Conservation (phyloP, 805 yeast genomes). For the Saturnispora mendoncae region DNA sequence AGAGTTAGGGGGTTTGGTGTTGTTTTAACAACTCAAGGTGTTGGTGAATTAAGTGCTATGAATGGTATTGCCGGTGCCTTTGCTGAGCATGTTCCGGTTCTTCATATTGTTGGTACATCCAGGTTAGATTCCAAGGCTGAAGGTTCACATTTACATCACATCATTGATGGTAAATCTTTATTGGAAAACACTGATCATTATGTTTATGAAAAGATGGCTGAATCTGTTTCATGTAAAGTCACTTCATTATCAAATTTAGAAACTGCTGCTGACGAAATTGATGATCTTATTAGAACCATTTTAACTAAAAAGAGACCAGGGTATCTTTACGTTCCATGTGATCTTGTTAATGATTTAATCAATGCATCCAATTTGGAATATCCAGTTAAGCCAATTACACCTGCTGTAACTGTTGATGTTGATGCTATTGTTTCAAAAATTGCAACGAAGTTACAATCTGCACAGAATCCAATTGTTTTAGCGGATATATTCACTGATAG, state of each 20-base stretch:
- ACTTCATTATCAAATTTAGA: conserved; percentile 39
- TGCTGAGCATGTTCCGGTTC: conserved; percentile 70
- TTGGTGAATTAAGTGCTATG: conserved; percentile 79
- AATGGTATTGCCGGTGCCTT: conserved; percentile 78
- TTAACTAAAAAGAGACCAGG: conserved; percentile 66
- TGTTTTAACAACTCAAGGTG: conserved; percentile 70
- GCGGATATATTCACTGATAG: conserved; percentile 68
- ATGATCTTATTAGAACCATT: conserved; percentile 50
- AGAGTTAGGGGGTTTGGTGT: conserved; percentile 56
- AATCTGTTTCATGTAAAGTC: conserved; percentile 45
- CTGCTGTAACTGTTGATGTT: conserved; percentile 18
- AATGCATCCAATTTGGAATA: conserved; percentile 25
- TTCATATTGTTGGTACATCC: conserved; percentile 82
- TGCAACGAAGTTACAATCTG: conserved; percentile 39
- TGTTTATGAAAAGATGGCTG: conserved; percentile 56
- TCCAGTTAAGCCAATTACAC: conserved; percentile 17
- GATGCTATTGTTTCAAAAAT: conserved; percentile 30
- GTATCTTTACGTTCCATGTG: conserved; percentile 68
- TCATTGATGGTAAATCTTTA: conserved; percentile 44
- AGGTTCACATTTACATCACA: conserved; percentile 44
- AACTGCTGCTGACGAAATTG: conserved; percentile 53
- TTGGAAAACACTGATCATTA: conserved; percentile 49
- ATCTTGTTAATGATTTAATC: conserved; percentile 43
- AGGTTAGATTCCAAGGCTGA: conserved; percentile 25
- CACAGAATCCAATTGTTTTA: conserved; percentile 55